Evolutionary conservation across 768 basidiomycete species (phyloP).

Genomic region (Rhodosporidiobolus sp.): DNA sequence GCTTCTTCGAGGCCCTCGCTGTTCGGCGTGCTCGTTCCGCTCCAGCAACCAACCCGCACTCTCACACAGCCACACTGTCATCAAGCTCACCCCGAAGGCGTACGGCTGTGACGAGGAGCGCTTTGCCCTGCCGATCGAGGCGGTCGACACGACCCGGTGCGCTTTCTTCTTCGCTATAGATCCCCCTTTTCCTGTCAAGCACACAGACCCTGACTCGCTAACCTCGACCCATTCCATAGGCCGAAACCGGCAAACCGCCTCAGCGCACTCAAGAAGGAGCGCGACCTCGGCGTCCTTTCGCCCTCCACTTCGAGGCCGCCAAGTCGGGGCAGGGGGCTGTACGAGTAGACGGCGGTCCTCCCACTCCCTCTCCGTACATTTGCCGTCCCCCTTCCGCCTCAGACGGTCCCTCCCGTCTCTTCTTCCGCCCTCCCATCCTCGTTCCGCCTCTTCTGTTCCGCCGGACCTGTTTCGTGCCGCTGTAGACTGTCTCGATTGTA

Average conservation of each 20-base stretch:
- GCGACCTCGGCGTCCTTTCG: conserved; percentile 20
- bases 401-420: too few species aligned
- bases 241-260: conserved; percentile 7
- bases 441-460: too few species aligned
- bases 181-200: too few species aligned
- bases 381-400: too few species aligned
- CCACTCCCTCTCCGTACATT: too few species aligned
- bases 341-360: neutral
- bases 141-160: conserved; percentile 84
- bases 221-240: conserved; percentile 1
- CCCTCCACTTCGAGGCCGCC: conserved; percentile 28
- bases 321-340: neutral
- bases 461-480: too few species aligned
- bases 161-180: neutral
- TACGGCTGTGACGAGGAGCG: conserved; percentile 94
- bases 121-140: conserved; percentile 82
- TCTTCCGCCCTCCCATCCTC: too few species aligned
- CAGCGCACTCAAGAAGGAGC: conserved; percentile 14
- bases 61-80: conserved; percentile 84
- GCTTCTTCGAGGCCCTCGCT: too few species aligned
- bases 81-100: conserved; percentile 95
- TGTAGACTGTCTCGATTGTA: too few species aligned
- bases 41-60: too few species aligned
- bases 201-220: neutral
- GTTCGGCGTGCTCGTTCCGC: too few species aligned